Percentiles rank a stretch among this genome's conserved stretches.
phyloP scores from a whole-genome alignment of 345 rosid genomes.

The Linum usitatissimum region DNA sequence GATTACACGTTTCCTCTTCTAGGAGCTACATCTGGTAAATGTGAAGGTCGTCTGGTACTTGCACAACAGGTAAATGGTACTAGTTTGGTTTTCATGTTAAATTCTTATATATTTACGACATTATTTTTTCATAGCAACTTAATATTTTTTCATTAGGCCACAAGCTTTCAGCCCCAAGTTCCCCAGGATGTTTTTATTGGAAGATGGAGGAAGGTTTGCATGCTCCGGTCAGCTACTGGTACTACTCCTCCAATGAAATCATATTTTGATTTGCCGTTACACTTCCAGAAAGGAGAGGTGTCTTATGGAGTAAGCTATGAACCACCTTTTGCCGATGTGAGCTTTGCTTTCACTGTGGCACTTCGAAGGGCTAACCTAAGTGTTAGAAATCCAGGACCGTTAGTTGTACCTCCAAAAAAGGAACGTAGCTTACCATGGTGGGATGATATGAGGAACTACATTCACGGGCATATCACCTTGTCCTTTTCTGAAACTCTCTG shows the following conservation, averaged over 20 bases:
- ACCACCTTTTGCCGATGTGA: slow-evolving; percentile 83
- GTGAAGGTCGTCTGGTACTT: slow-evolving; percentile 76
- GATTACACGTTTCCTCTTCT: slow-evolving; percentile 82
- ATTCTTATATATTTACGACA: too few relatives aligned
- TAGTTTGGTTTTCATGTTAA: too few relatives aligned
- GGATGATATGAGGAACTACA: slow-evolving; percentile 97
- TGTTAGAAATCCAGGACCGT: slow-evolving; percentile 46
- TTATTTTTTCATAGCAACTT: too few relatives aligned
- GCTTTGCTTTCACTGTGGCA: slow-evolving; percentile 93
- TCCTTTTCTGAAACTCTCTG: slow-evolving; percentile 61
- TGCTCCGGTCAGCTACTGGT: slow-evolving; percentile 92
- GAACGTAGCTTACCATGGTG: slow-evolving; percentile 98
- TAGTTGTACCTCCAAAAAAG: slow-evolving; percentile 50
- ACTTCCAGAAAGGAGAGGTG: slow-evolving; percentile 65
- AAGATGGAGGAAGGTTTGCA: slow-evolving; percentile 86
- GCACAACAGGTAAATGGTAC: slow-evolving; percentile 99
- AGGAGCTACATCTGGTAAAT: slow-evolving; percentile 66
- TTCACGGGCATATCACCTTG: slow-evolving; percentile 68
- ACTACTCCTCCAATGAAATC: slow-evolving; percentile 94
- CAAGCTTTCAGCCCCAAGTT: slow-evolving; percentile 86
- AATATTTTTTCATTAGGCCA: slow-evolving; percentile 49
- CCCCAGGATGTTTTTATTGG: slow-evolving; percentile 82
- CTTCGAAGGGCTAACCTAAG: slow-evolving; percentile 96
- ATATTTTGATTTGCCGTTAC: slow-evolving; percentile 69
- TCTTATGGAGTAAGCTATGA: slow-evolving; percentile 94